Evolutionary conservation across 352 stramenopile species (phyloP).

Genomic region (Peronospora farinosa): DNA sequence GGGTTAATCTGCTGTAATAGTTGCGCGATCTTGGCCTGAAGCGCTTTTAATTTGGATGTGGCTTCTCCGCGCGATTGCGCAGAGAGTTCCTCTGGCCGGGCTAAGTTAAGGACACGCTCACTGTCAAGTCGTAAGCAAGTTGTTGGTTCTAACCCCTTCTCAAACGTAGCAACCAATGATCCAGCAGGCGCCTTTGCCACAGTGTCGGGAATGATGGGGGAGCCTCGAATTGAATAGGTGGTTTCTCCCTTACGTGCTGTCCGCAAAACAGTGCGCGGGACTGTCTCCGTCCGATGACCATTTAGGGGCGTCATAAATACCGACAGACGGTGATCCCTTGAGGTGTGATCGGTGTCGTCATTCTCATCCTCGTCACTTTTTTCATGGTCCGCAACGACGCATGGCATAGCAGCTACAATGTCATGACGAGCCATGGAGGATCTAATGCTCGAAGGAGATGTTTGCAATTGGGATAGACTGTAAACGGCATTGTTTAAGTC

Average conservation of each 20-base stretch:
- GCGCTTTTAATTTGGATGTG: conserved; percentile 53
- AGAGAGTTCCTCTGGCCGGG: conserved; percentile 53
- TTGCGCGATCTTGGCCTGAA: conserved; percentile 64
- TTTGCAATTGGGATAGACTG: conserved; percentile 40
- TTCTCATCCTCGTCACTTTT: conserved; percentile 15
- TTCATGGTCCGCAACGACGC: conserved; percentile 20
- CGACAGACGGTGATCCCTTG: conserved; percentile 22
- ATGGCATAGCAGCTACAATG: conserved; percentile 40
- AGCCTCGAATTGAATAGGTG: conserved; percentile 62
- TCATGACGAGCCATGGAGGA: conserved; percentile 21
- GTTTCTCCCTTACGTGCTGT: conserved; percentile 69
- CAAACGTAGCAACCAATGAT: conserved; percentile 60
- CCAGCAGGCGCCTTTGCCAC: conserved; percentile 45
- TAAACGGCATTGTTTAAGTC: conserved; percentile 68
- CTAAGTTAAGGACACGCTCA: conserved; percentile 55
- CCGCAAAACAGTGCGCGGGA: conserved; percentile 41
- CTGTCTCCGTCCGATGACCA: conserved; percentile 9
- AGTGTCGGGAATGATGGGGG: conserved; percentile 54
- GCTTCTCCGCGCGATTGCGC: conserved; percentile 50
- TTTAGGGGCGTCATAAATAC: conserved; percentile 41
- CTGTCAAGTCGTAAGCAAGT: conserved; percentile 57
- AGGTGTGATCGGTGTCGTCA: conserved; percentile 5
- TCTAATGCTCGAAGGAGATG: conserved; percentile 8
- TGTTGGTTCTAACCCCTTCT: conserved; percentile 34
- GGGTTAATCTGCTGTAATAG: conserved; percentile 59